Conservation (phyloP, 306 rosid genomes). For the Astragalus membranaceus region DNA sequence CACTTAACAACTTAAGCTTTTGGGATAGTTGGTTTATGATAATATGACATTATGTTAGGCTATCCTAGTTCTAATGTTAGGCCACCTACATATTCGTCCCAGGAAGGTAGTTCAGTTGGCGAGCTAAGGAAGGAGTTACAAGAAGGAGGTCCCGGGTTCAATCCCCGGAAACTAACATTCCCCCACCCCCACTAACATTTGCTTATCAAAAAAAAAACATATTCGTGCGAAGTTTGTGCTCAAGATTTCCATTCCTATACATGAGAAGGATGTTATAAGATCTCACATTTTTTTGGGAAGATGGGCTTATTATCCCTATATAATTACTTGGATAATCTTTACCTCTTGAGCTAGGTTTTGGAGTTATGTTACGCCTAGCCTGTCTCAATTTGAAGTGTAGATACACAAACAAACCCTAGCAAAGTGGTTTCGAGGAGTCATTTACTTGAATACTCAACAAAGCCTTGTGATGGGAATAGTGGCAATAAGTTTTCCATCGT, state of each 20-base stretch:
- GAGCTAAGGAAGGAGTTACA: too few species aligned
- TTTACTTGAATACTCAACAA: constrained; percentile 1
- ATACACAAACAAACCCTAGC: not conserved
- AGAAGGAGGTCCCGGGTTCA: too few species aligned
- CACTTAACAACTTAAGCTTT: not conserved
- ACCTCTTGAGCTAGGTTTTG: not conserved
- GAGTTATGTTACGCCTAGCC: not conserved
- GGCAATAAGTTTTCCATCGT: not conserved
- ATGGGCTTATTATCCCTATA: too few species aligned
- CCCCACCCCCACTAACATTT: too few species aligned
- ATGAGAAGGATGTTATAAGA: not conserved
- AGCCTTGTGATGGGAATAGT: not conserved
- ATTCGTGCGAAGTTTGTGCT: not conserved
- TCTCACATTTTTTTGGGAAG: too few species aligned
- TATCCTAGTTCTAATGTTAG: not conserved
- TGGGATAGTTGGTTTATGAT: not conserved
- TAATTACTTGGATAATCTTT: too few species aligned
- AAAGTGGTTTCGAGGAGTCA: not conserved
- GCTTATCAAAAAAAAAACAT: too few species aligned
- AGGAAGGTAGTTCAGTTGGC: too few species aligned
- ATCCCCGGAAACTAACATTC: too few species aligned
- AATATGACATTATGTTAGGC: not conserved
- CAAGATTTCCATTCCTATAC: not conserved
- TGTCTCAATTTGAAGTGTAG: not conserved
- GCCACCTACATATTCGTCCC: not conserved